A percentile compares a stretch with the other conserved stretches of the same genome.
These are phyloP conservation scores for Trichoderma pleuroti DNA, from an alignment of 2,329 filamentous ascomycete species.

Conservation along the genomic window DNA sequence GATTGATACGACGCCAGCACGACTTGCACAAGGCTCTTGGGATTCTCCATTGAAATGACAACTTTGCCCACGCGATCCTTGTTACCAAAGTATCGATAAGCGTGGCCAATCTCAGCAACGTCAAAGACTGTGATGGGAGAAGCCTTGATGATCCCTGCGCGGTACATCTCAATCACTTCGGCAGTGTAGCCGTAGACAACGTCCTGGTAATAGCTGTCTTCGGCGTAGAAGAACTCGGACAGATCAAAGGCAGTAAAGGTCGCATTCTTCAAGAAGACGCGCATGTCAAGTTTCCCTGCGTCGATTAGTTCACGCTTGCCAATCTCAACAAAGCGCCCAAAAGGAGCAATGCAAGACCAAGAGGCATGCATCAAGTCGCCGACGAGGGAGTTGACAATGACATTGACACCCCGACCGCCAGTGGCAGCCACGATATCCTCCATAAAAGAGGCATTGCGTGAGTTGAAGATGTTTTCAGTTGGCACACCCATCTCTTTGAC, in stretches of 20 bases:
- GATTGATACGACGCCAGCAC: neutral
- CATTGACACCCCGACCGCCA: constrained; percentile 25
- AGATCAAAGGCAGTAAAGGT: constrained; percentile 22
- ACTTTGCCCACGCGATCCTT: constrained; percentile 31
- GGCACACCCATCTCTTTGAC: constrained; percentile 28
- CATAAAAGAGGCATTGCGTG: constrained; percentile 26
- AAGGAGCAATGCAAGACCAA: constrained; percentile 4
- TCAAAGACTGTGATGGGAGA: constrained; percentile 5
- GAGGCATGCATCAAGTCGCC: constrained; percentile 1
- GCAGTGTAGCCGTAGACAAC: constrained; percentile 3
- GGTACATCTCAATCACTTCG: constrained; percentile 13
- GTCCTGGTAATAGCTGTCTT: neutral
- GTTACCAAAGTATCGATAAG: constrained; percentile 23
- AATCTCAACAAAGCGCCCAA: constrained; percentile 14
- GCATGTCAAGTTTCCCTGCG: constrained; percentile 6
- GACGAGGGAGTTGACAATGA: constrained; percentile 31
- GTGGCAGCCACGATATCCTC: constrained; percentile 24
- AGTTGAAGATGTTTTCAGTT: constrained; percentile 29
- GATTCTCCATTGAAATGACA: constrained; percentile 30
- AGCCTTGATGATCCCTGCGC: neutral
- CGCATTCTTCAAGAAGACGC: constrained; percentile 6
- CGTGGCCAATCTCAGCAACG: constrained; percentile 16
- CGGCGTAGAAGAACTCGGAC: constrained; percentile 1
- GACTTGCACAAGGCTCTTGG: constrained; percentile 4
- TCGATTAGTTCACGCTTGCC: constrained; percentile 12